Base-by-base conservation (phyloP, 2,329 filamentous ascomycete species). In the Botrytis tulipae region DNA sequence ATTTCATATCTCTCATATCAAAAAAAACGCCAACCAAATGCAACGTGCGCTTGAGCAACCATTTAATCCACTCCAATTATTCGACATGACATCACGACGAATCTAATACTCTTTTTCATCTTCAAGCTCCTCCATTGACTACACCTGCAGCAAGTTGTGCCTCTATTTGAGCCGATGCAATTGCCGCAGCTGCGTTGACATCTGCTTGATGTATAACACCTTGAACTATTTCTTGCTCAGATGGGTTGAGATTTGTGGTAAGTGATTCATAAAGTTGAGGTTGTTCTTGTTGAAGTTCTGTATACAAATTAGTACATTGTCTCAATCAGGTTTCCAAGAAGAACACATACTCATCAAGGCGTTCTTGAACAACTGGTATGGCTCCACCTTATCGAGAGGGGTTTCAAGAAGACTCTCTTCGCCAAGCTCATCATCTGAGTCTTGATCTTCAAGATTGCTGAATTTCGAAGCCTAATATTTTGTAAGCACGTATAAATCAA, bases 361-460 rank as follows among this genome's bases (percentile, higher is more conserved):
- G 75, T 88, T 87, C 82, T 94, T 92, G 88, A 99, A 98, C 75
- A 97, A 86, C 81, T 91, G 89, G 80, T 99, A 99, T 3, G 95
- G 95, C 84, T 99, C 96, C 75, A 99, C 88, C 84, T 96, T 96
- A 83, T 99, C 96, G 37, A 99, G 87, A 25, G 95, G 95, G 20
- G 95, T 97, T 83, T 99, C 96, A 3, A 99, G 89, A 70, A 98
- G 86, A 82, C 95, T 95, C 79, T 98, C 96, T 82, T 98, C 95
- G 29, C 97, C 90, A 63, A 98, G 91, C 72, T 97, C 95, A 73
- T 97, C 94, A 40, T 95, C 93, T 2, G 93, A 93, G 67, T 91
- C 88, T 40, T 91, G 90, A 25, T 88, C 87, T 46, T 88, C 86
- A 42, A 91, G 87, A 29, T 90, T 88, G 76, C 91, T 90, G 82